A percentile compares a stretch with the other conserved stretches of the same genome.
Conservation (phyloP, 345 rosid species). For the Chamaenerion angustifolium region DNA sequence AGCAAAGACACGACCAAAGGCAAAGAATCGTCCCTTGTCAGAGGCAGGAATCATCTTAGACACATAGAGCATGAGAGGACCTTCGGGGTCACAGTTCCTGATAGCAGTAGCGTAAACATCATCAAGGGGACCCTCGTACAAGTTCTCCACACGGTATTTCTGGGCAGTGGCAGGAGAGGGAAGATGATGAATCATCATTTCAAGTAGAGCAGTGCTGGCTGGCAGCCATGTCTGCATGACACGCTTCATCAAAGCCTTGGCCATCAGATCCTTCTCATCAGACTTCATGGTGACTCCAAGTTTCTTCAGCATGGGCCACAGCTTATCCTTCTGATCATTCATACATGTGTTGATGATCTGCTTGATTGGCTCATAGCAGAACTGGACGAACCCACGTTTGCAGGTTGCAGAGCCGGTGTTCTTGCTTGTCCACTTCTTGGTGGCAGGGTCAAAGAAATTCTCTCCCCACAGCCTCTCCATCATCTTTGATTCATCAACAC, state of each 20-base stretch:
- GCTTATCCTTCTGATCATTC: conserved; percentile 77
- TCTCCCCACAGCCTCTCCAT: conserved; percentile 86
- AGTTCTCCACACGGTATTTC: conserved; percentile 70
- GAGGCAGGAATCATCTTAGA: conserved; percentile 92
- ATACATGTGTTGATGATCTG: conserved; percentile 65
- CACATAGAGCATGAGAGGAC: conserved; percentile 79
- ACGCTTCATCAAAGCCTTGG: conserved; percentile 75
- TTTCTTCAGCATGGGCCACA: conserved; percentile 74
- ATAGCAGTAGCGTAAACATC: conserved; percentile 61
- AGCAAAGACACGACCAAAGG: conserved; percentile 72
- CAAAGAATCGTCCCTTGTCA: conserved; percentile 82
- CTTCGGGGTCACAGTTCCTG: conserved; percentile 67
- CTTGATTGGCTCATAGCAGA: conserved; percentile 80
- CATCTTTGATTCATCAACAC: conserved; percentile 70
- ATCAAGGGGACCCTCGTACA: conserved; percentile 81
- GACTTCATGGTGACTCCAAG: conserved; percentile 57
- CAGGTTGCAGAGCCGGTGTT: conserved; percentile 54
- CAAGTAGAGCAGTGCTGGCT: conserved; percentile 57
- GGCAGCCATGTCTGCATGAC: conserved; percentile 93
- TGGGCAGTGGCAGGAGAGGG: conserved; percentile 71
- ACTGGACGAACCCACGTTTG: conserved; percentile 82
- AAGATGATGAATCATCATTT: conserved; percentile 80
- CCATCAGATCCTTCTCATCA: conserved; percentile 67
- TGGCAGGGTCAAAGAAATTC: conserved; percentile 67
- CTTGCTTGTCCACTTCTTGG: conserved; percentile 64